Percentiles rank a stretch among this genome's conserved stretches.
These are phyloP conservation scores for Fusarium denticulatum DNA, from an alignment of 2,329 filamentous ascomycete genomes.

Conservation along the genomic window DNA sequence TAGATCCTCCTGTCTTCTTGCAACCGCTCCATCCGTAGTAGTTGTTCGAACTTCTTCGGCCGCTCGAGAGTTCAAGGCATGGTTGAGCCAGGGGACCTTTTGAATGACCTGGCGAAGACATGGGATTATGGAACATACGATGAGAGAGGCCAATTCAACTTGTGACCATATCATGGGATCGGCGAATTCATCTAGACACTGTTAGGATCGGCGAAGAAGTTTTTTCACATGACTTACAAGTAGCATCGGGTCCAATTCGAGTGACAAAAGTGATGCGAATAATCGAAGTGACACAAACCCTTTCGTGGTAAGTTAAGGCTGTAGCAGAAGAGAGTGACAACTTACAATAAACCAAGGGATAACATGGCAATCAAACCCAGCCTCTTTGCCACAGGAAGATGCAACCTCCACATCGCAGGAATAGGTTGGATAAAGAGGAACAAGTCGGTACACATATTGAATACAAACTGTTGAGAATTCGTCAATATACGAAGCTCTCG, in stretches of 20 bases:
- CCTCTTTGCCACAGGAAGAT: slow-evolving; percentile 45
- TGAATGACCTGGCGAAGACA: slow-evolving; percentile 45
- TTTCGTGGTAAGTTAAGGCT: not conserved
- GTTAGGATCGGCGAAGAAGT: not conserved
- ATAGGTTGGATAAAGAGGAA: slow-evolving; percentile 51
- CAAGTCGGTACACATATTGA: slow-evolving; percentile 51
- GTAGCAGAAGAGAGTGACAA: not conserved
- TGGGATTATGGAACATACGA: slow-evolving; percentile 48
- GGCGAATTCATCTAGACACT: slow-evolving; percentile 35
- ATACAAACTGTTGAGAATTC: slow-evolving; percentile 35
- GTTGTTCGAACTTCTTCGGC: slow-evolving; percentile 20
- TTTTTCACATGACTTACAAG: slow-evolving; percentile 33
- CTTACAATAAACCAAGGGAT: slow-evolving; percentile 43
- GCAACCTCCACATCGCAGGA: slow-evolving; percentile 49
- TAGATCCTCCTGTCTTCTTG: slow-evolving; percentile 18
- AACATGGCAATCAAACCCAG: slow-evolving; percentile 44
- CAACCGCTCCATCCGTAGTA: slow-evolving; percentile 11
- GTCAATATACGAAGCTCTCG: not conserved
- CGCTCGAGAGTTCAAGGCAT: slow-evolving; percentile 41
- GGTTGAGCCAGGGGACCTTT: slow-evolving; percentile 44
- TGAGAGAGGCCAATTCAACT: slow-evolving; percentile 45
- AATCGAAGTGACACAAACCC: slow-evolving; percentile 42
- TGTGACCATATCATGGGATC: slow-evolving; percentile 46
- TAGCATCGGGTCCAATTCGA: slow-evolving; percentile 38
- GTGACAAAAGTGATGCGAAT: slow-evolving; percentile 43